Conservation (phyloP, 441 rosid genomes). For the Omphalea diandra region DNA sequence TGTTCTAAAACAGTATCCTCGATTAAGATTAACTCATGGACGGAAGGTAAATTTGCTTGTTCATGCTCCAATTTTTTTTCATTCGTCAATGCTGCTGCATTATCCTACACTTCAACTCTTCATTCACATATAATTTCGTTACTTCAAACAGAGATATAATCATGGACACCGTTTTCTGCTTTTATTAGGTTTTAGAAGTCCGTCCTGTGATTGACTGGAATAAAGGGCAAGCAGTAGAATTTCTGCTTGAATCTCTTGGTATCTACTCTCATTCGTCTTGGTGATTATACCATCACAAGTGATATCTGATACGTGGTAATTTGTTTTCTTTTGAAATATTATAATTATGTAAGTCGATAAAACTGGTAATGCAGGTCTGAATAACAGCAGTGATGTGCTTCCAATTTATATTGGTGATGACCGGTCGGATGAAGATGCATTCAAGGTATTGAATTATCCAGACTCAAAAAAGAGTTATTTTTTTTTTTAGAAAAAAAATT, state of each 20-base stretch:
- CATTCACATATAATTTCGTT: background rate
- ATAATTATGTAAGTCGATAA: background rate
- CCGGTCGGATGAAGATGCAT: constrained; percentile 89
- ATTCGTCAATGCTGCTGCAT: background rate
- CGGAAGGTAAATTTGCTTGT: constrained; percentile 65
- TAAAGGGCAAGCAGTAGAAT: constrained; percentile 92
- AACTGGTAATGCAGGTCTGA: constrained; percentile 47
- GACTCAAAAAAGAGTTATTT: too few relatives aligned
- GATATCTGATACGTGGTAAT: background rate
- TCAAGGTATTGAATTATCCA: constrained; percentile 49
- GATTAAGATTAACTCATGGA: constrained; percentile 79
- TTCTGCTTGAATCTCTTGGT: constrained; percentile 89
- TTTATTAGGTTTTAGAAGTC: constrained; percentile 80
- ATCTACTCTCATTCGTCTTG: constrained; percentile 5
- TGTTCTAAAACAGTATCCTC: constrained; percentile 72
- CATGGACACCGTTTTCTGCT: background rate
- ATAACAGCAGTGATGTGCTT: constrained; percentile 55
- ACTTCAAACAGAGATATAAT: too few relatives aligned
- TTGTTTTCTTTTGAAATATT: background rate
- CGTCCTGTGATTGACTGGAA: constrained; percentile 95
- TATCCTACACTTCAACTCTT: background rate
- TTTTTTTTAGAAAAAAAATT: background rate
- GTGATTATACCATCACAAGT: background rate
- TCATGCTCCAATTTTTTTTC: background rate
- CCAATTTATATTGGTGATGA: constrained; percentile 92